phyloP scores from a whole-genome alignment of 2,329 filamentous ascomycete species.

The Verticillium klebahnii region DNA sequence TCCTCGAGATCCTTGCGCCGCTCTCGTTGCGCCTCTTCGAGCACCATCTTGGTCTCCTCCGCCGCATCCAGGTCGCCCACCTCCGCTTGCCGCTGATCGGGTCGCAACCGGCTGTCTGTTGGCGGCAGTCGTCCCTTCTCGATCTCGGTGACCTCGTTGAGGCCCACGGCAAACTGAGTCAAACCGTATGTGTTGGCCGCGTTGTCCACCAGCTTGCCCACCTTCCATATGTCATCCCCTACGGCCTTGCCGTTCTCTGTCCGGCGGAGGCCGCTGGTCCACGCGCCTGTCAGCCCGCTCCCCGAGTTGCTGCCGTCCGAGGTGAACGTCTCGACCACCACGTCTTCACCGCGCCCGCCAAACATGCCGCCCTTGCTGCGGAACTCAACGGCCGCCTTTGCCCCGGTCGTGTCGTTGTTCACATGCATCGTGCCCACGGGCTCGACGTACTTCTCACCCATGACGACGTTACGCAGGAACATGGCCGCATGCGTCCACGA shows the following conservation, averaged over 20 bases:
- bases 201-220: conserved; percentile 72
- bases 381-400: conserved; percentile 84
- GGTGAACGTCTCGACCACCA: conserved; percentile 69
- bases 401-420: conserved; percentile 75
- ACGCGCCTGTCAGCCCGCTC: conserved; percentile 71
- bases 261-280: conserved; percentile 71
- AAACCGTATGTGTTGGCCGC: conserved; percentile 79
- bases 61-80: conserved; percentile 77
- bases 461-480: conserved; percentile 93
- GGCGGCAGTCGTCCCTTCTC: conserved; percentile 71
- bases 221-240: conserved; percentile 72
- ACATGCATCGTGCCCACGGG: conserved; percentile 88
- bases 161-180: conserved; percentile 75
- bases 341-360: conserved; percentile 87
- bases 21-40: conserved; percentile 81
- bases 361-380: conserved; percentile 97
- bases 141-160: conserved; percentile 83
- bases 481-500: conserved; percentile 85
- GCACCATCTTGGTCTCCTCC: conserved; percentile 72
- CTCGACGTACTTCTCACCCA: conserved; percentile 97
- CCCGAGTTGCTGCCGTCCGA: conserved; percentile 61
- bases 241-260: conserved; percentile 57
- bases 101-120: conserved; percentile 79
- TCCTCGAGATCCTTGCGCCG: conserved; percentile 73
- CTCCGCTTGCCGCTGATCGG: conserved; percentile 84